Conservation (phyloP, 306 rosid genomes). For the Calophaca sinica region DNA sequence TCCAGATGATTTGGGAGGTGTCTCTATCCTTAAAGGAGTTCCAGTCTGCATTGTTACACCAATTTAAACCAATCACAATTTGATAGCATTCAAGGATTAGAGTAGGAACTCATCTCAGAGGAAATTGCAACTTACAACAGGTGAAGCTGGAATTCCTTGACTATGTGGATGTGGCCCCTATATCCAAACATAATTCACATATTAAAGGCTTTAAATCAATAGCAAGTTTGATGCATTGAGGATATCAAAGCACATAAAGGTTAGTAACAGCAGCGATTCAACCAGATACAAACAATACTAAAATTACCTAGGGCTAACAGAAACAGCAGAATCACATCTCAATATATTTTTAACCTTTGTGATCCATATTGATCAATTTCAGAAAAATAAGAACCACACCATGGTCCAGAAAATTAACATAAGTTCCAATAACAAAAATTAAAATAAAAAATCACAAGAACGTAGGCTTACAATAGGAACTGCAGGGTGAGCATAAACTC, state of each 20-base stretch:
- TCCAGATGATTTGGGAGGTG: constrained; percentile 77
- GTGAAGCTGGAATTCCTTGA: constrained; percentile 76
- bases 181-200: constrained; percentile 30
- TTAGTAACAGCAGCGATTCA: constrained; percentile 1
- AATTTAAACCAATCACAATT: constrained; percentile 40
- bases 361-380: constrained; percentile 7
- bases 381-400: neutral
- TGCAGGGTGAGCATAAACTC: constrained; percentile 80
- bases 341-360: neutral
- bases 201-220: neutral
- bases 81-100: constrained; percentile 9
- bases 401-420: constrained; percentile 37
- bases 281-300: neutral
- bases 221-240: constrained; percentile 4
- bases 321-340: constrained; percentile 20
- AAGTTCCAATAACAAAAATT: constrained; percentile 4
- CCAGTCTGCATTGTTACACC: constrained; percentile 61
- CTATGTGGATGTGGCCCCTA: constrained; percentile 73
- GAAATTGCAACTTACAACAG: constrained; percentile 66
- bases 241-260: constrained; percentile 17
- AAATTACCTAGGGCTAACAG: neutral
- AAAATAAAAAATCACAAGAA: constrained; percentile 2
- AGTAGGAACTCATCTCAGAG: constrained; percentile 17
- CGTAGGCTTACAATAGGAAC: constrained; percentile 72
- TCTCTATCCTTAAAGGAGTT: constrained; percentile 65